Base-by-base conservation (phyloP, 257 asterid genomes). In the Linaria vulgaris region DNA sequence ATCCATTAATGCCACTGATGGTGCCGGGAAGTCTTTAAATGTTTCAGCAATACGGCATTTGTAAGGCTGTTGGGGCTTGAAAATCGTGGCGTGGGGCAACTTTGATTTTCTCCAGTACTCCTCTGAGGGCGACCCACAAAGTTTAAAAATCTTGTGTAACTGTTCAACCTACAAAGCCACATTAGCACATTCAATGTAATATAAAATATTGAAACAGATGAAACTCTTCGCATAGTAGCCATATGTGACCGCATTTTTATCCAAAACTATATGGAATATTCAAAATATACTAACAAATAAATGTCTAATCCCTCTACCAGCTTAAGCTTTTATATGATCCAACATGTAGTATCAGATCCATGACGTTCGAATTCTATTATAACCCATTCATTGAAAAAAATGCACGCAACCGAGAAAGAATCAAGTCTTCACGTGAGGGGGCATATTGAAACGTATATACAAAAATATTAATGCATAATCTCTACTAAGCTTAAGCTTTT, bases 121-220 rank as follows among this genome's bases (percentile, higher is more conserved):
- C 13, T 76, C 88, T n/a, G 82, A 64, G 10, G 91, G 88, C 31
- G 87, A 78, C 56, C 92, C 92, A 65, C 92, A 85, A 61, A 85
- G 79, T 78, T 82, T 82, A 74, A 75, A 85, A 57, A 82, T 80
- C 43, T 79, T 76, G 60, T 82, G 90, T 64, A 85, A 67, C 71
- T 85, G 94, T 48, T 82, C 94, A 64, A 82, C 84, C 94, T 82
- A 51, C 58, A 50, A 50, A 49, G 14, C 4, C 27, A 50, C 27
- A 19, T 6, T 2, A 24, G 12, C 25, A 49, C 7, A 27, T 49
- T 12, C 55, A 19, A 19, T 49, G 7, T 13, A 50, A 0, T 19
- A 50, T 50, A 3, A 49, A 6, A 49, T 49, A 12, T 19, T 49
- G 55, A 21, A 49, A 21, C 21, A 17, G 55, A 49, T 17, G 13